phyloP scores from a whole-genome alignment of 805 yeast species.

The Kodamaea hsintzibuensis region DNA sequence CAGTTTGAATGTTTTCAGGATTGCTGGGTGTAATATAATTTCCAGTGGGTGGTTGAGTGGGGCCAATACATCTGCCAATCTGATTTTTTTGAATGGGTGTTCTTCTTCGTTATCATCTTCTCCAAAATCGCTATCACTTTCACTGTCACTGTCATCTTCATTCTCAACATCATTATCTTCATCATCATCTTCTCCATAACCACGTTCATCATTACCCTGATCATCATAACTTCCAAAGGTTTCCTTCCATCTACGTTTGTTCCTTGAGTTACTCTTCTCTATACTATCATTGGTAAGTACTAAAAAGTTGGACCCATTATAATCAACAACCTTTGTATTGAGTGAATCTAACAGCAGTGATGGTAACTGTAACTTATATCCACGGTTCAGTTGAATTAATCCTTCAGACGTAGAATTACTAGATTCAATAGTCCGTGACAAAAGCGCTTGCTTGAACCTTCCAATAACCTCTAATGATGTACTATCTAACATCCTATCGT shows the following conservation, averaged over 20 bases:
- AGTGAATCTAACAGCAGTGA: conserved; percentile 21
- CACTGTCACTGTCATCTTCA: conserved; percentile 10
- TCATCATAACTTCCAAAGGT: conserved; percentile 17
- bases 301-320: conserved; percentile 35
- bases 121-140: conserved; percentile 13
- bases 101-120: conserved; percentile 9
- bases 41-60: conserved; percentile 85
- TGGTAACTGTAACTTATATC: conserved; percentile 27
- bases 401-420: conserved; percentile 4
- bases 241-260: conserved; percentile 40
- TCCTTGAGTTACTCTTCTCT: conserved; percentile 25
- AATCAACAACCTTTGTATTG: conserved; percentile 38
- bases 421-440: conserved; percentile 15
- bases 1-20: conserved; percentile 64
- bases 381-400: conserved; percentile 27
- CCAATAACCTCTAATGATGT: conserved; percentile 39
- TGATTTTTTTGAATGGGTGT: conserved; percentile 31
- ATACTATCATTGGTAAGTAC: conserved; percentile 39
- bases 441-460: conserved; percentile 39
- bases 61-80: conserved; percentile 53
- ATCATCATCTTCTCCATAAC: conserved; percentile 12
- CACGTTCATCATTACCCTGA: conserved; percentile 11
- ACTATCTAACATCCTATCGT: conserved; percentile 36
- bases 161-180: conserved; percentile 14
- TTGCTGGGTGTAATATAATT: conserved; percentile 66